These are phyloP conservation scores for Colletotrichum lini DNA, from an alignment of 2,329 filamentous ascomycete genomes.

Conservation along the genomic window DNA sequence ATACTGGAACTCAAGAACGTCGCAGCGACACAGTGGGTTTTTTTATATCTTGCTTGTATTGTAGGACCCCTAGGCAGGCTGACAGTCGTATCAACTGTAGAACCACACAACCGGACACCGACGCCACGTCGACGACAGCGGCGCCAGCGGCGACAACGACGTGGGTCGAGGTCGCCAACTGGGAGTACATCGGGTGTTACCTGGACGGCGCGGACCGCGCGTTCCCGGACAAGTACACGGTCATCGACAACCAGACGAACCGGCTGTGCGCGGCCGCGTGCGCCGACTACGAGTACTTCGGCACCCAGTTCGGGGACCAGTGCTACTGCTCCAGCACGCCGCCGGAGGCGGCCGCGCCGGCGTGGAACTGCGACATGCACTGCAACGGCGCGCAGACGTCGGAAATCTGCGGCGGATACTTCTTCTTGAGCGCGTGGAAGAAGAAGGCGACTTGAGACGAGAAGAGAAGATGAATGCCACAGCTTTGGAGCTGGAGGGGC, in stretches of 20 bases:
- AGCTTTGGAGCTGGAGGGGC: neutral
- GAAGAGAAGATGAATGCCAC: no score
- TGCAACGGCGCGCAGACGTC: slow-evolving; percentile 29
- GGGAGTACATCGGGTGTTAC: slow-evolving; percentile 26
- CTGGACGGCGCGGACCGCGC: slow-evolving; percentile 30
- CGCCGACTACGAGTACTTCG: slow-evolving; percentile 16
- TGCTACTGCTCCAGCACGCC: slow-evolving; percentile 28
- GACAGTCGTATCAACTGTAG: neutral
- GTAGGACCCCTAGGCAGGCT: neutral
- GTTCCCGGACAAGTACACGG: slow-evolving; percentile 8
- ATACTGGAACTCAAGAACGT: slow-evolving; percentile 14
- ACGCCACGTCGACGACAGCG: slow-evolving; percentile 4
- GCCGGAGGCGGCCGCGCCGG: slow-evolving; percentile 8
- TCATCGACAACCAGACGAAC: slow-evolving; percentile 14
- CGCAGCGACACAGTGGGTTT: slow-evolving; percentile 2
- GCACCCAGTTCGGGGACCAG: slow-evolving; percentile 25
- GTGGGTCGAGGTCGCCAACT: slow-evolving; percentile 21
- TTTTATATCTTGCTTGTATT: no score
- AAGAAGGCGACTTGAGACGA: slow-evolving; percentile 10
- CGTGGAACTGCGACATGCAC: slow-evolving; percentile 36
- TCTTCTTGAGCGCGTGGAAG: slow-evolving; percentile 33
- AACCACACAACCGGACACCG: slow-evolving; percentile 7
- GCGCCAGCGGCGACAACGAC: slow-evolving; percentile 23
- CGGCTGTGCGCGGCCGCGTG: slow-evolving; percentile 16
- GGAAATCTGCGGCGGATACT: slow-evolving; percentile 29